phyloP scores from a whole-genome alignment of 2,329 filamentous ascomycete species.

The Colletotrichum filicis region DNA sequence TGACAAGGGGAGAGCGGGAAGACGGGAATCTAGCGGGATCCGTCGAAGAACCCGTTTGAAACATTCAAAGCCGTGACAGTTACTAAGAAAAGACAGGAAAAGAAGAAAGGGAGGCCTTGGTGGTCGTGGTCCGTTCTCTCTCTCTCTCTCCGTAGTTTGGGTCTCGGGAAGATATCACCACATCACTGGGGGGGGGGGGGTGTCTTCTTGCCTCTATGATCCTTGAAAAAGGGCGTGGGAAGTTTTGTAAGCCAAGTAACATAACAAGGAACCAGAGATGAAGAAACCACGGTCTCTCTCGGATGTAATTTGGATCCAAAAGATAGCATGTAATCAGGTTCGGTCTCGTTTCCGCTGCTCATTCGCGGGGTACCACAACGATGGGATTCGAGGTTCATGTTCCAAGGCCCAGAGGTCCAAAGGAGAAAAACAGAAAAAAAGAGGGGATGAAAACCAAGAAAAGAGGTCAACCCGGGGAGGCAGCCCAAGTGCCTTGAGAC shows the following conservation, averaged over 20 bases:
- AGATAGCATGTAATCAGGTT: not conserved
- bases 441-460: not conserved
- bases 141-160: not conserved
- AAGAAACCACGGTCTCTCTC: not conserved
- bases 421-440: not conserved
- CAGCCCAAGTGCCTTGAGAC: constrained; percentile 10
- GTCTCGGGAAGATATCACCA: not conserved
- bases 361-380: not conserved
- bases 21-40: constrained; percentile 31
- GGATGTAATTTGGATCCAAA: not conserved
- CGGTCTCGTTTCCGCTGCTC: constrained; percentile 1
- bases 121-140: not conserved
- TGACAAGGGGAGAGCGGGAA: constrained; percentile 11
- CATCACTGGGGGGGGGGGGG: too few species aligned
- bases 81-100: not conserved
- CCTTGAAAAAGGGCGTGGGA: not conserved
- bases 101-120: not conserved
- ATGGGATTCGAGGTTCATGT: constrained; percentile 6
- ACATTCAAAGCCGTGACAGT: not conserved
- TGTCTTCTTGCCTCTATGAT: not conserved
- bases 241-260: not conserved
- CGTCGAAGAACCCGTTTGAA: constrained; percentile 23
- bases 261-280: not conserved
- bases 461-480: constrained; percentile 24
- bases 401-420: not conserved